phyloP scores from a whole-genome alignment of 176 grass and related monocot species.

The Avena sativa region DNA sequence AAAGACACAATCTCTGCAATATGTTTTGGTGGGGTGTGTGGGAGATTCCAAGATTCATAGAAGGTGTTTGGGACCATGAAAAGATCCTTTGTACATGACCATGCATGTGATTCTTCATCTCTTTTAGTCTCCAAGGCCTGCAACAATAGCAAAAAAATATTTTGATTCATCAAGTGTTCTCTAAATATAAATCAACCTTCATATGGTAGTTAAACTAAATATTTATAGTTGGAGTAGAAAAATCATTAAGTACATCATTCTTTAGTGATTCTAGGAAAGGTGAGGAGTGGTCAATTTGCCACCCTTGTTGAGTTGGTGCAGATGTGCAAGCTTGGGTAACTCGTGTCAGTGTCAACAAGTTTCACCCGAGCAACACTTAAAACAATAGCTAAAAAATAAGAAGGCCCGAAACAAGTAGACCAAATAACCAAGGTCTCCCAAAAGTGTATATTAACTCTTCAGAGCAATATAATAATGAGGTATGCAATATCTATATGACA shows the following conservation, averaged over 20 bases:
- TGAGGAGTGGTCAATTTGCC: constrained; percentile 92
- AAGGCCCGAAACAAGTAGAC: constrained; percentile 66
- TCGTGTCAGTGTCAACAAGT: constrained; percentile 85
- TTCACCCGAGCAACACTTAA: constrained; percentile 91
- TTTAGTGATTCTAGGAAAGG: constrained; percentile 90
- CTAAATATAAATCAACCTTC: neutral
- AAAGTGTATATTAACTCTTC: constrained; percentile 92
- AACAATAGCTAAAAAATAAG: constrained; percentile 82
- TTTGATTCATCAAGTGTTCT: neutral
- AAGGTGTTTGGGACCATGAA: too few species aligned
- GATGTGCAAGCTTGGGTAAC: constrained; percentile 61
- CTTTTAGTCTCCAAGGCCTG: too few species aligned
- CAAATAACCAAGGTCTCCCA: constrained; percentile 88
- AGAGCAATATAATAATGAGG: constrained; percentile 80
- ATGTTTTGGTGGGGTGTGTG: too few species aligned
- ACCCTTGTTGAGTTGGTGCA: constrained; percentile 90
- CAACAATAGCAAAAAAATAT: too few species aligned
- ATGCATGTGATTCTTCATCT: too few species aligned
- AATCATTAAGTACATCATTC: constrained; percentile 68
- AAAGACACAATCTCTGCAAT: too few species aligned
- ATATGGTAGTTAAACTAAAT: constrained; percentile 3
- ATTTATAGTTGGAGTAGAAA: constrained; percentile 5
- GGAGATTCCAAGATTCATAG: too few species aligned
- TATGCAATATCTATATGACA: constrained; percentile 35
- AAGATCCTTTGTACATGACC: too few species aligned